These are phyloP conservation scores for Euphorbia lathyris DNA, from an alignment of 345 rosid genomes.

Conservation along the genomic window DNA sequence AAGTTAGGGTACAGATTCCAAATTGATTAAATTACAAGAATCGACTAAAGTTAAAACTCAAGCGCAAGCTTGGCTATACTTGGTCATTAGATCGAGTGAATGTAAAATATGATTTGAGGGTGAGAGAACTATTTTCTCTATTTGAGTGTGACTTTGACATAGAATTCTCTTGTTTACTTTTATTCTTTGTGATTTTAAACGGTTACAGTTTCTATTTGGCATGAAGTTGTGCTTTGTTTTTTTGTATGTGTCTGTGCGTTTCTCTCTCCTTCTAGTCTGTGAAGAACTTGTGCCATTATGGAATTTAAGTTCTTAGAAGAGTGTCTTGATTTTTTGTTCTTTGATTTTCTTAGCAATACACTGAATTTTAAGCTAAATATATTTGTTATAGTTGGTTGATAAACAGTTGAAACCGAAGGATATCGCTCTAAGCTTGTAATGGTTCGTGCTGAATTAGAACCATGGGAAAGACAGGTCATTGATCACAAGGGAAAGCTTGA, in stretches of 20 bases:
- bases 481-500: slow-evolving; percentile 88
- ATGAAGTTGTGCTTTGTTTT: no score
- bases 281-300: neutral
- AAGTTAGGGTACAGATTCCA: neutral
- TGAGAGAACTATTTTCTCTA: neutral
- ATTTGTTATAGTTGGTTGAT: slow-evolving; percentile 4
- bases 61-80: neutral
- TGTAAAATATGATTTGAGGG: neutral
- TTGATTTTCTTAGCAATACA: neutral
- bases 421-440: slow-evolving; percentile 71
- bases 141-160: neutral
- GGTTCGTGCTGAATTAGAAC: slow-evolving; percentile 84
- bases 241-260: no score
- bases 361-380: slow-evolving; percentile 8
- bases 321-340: no score
- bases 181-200: neutral
- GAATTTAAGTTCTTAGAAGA: neutral
- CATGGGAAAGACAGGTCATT: slow-evolving; percentile 87
- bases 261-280: neutral
- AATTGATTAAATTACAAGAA: neutral
- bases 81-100: neutral
- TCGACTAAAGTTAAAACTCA: neutral
- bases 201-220: no score
- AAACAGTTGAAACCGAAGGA: slow-evolving; percentile 80
- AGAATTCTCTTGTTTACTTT: neutral